Percentiles rank a stretch among this genome's conserved stretches.
phyloP scores from a whole-genome alignment of 78 protist genomes.

The Dictyostelium intermedium region DNA sequence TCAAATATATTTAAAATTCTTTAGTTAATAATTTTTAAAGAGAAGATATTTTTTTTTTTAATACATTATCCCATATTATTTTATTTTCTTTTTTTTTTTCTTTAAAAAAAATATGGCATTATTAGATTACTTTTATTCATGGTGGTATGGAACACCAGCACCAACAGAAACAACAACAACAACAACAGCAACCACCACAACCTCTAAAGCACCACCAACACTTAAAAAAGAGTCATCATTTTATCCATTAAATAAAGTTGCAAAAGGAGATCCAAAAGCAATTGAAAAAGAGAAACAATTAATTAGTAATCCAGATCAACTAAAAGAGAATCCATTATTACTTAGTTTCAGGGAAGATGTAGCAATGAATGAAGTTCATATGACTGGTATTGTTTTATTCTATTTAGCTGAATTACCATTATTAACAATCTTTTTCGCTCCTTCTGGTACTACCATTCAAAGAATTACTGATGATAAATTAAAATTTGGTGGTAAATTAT shows the following conservation, averaged over 20 bases:
- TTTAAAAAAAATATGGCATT: not conserved
- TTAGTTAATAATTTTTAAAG: too few species aligned
- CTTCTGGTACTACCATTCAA: slow-evolving; percentile 11
- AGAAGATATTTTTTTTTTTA: not conserved
- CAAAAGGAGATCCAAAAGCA: not conserved
- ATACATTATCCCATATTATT: not conserved
- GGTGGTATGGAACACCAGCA: not conserved
- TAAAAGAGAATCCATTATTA: slow-evolving; percentile 29
- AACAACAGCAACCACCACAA: not conserved
- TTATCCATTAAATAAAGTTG: slow-evolving; percentile 18
- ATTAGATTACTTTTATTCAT: slow-evolving; percentile 5
- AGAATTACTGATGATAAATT: slow-evolving; percentile 22
- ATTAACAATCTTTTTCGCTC: slow-evolving; percentile 3
- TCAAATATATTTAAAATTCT: not conserved
- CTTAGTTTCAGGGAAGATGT: not conserved
- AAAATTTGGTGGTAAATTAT: slow-evolving; percentile 44
- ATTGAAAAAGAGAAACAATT: slow-evolving; percentile 18
- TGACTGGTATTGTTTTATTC: slow-evolving; percentile 68
- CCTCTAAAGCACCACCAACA: not conserved
- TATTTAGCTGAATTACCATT: slow-evolving; percentile 29
- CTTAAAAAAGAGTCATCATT: not conserved
- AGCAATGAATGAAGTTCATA: not conserved
- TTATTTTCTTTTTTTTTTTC: too few species aligned
- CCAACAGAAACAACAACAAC: not conserved
- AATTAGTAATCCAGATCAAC: not conserved